Evolutionary conservation across 1,284 basidiomycete genomes (phyloP), one percentile per base, ranked within the genome.

Genomic region (Leccinum solheimii): DNA sequence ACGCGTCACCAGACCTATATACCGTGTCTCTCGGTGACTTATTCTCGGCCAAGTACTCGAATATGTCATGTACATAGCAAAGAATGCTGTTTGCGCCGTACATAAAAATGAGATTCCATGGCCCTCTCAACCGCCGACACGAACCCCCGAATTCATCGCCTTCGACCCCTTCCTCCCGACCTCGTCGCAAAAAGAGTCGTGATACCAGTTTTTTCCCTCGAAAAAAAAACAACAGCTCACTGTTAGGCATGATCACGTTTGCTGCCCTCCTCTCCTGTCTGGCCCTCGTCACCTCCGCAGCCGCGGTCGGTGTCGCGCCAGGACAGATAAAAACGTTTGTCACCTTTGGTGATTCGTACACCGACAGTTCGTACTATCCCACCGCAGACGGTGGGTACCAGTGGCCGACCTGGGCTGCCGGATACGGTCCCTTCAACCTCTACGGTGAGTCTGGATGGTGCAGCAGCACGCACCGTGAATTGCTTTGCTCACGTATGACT

Each of bases 271-370:
- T 69, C 27, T 38, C 14, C 4, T 26, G 8, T 13, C 9, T 71
- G 52, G 56, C 67, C 6, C 26, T 72, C 16, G 51, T 55, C n/a
- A 19, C 45, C 10, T 57, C 61, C 2, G 62, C 60, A 11, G 26
- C 62, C 32, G 60, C 63, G 1, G 36, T 57, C 3, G 72, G 66
- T n/a, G 69, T 68, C 13, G 57, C 57, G 19, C 66, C 70, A 3
- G 73, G 73, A 14, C 78, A 78, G 58, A 78, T 81, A 63, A 79
- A 76, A 60, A 79, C 74, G 55, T 69, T 80, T 14, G 79, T 78
- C 54, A 79, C 79, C 1, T 81, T 81, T 56, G 81, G 81, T 3
- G 80, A 82, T 65, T 80, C 79, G 38, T 82, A 81, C 65, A 78
- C 81, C 2, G 81, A 81, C 61, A 64, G 76, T 16, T 75, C 72